phyloP scores from a whole-genome alignment of 1,284 basidiomycete species.

The Inonotus hispidus region DNA sequence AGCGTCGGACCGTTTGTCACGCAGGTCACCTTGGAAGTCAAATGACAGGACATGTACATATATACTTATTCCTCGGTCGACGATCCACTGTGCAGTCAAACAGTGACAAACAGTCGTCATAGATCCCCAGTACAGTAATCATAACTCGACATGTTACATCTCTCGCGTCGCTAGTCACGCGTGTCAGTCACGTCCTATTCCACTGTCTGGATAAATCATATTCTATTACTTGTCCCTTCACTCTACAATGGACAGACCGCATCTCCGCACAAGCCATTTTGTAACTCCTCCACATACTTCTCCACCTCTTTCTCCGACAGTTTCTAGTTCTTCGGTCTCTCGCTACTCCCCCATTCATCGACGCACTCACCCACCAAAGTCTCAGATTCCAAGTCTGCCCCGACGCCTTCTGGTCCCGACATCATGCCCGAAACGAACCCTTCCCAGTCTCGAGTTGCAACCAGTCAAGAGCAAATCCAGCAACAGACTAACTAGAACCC shows the following conservation, averaged over 20 bases:
- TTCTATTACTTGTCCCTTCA: neutral
- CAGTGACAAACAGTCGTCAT: too few relatives aligned
- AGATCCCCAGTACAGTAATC: too few relatives aligned
- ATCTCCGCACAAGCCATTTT: neutral
- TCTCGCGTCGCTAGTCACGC: too few relatives aligned
- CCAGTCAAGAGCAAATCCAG: constrained; percentile 10
- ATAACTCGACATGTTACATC: too few relatives aligned
- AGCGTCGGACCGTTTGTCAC: neutral
- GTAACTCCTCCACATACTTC: neutral
- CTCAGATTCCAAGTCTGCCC: constrained; percentile 10
- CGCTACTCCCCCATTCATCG: neutral
- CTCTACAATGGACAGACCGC: neutral
- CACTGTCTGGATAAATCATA: neutral
- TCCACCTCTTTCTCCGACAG: constrained; percentile 12
- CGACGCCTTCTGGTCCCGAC: constrained; percentile 16
- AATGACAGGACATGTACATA: neutral
- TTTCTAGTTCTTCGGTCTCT: constrained; percentile 8
- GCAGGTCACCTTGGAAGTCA: neutral
- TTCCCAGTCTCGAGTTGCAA: neutral
- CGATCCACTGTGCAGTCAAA: neutral
- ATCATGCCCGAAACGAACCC: neutral
- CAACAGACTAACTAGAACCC: constrained; percentile 1
- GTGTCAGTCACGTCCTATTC: too few relatives aligned
- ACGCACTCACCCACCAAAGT: constrained; percentile 7
- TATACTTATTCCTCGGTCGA: too few relatives aligned